phyloP scores from a whole-genome alignment of 2,329 filamentous ascomycete species.

The Microdochium bolleyi region DNA sequence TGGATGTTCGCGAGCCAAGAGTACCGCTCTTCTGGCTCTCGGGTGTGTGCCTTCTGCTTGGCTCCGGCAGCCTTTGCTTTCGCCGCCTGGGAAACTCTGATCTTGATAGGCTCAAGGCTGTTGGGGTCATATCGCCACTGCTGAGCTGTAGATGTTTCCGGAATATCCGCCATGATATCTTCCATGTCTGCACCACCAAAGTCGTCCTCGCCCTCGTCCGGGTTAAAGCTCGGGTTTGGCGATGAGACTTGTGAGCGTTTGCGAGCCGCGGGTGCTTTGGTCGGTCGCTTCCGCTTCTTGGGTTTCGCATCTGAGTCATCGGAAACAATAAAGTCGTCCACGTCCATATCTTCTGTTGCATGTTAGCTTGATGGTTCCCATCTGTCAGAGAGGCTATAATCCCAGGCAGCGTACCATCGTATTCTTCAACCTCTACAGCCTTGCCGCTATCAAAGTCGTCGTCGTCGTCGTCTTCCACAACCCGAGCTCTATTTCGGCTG shows the following conservation, averaged over 20 bases:
- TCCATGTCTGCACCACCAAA: conserved; percentile 36
- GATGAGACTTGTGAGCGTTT: conserved; percentile 55
- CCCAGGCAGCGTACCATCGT: conserved; percentile 41
- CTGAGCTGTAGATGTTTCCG: conserved; percentile 63
- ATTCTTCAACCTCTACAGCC: conserved; percentile 52
- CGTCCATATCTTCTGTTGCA: conserved; percentile 60
- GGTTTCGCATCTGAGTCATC: conserved; percentile 74
- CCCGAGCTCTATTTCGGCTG: conserved; percentile 52
- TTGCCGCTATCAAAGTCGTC: conserved; percentile 57
- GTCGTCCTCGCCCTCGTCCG: conserved; percentile 32
- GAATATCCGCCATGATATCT: conserved; percentile 44
- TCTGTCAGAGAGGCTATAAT: neutral
- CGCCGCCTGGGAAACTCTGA: conserved; percentile 10
- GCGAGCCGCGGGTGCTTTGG: conserved; percentile 42
- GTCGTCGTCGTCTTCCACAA: conserved; percentile 61
- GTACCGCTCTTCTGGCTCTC: conserved; percentile 80
- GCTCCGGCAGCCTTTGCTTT: conserved; percentile 21
- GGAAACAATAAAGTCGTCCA: conserved; percentile 81
- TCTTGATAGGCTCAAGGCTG: conserved; percentile 26
- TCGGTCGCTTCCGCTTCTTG: conserved; percentile 69
- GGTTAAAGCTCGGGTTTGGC: conserved; percentile 16
- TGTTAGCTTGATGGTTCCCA: neutral
- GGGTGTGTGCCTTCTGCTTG: conserved; percentile 66
- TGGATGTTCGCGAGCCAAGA: conserved; percentile 80
- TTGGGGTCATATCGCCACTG: conserved; percentile 67